Conservation (phyloP, 2,329 filamentous ascomycete genomes). For the Colletotrichum sp. region DNA sequence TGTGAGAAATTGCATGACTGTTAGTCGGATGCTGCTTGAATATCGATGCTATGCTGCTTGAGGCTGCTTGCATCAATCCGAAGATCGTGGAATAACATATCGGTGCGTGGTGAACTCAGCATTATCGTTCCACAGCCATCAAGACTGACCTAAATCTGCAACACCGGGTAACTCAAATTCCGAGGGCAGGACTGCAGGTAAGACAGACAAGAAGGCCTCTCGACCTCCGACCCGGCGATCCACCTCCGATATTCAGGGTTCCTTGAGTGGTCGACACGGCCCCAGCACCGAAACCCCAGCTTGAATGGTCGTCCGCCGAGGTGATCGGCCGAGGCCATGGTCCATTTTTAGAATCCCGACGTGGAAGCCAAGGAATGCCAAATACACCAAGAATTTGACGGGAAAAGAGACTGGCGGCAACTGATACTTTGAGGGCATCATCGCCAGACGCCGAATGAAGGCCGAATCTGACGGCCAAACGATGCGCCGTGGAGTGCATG, state of each 20-base stretch:
- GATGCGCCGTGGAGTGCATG: neutral
- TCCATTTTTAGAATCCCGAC: neutral
- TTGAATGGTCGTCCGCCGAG: neutral
- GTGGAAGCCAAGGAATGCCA: neutral
- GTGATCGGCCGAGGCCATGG: neutral
- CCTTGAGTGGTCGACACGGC: neutral
- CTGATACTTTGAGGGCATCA: slow-evolving; percentile 6
- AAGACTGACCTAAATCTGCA: neutral
- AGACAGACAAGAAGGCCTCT: neutral
- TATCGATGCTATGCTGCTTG: neutral
- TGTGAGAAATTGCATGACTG: neutral
- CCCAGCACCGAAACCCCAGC: neutral
- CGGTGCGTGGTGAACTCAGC: neutral
- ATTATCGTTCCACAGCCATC: neutral
- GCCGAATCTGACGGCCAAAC: neutral
- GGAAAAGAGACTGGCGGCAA: neutral
- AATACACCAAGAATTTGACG: neutral
- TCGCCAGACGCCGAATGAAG: neutral
- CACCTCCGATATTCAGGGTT: neutral
- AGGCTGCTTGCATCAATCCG: neutral
- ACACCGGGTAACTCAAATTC: neutral
- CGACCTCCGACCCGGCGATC: neutral
- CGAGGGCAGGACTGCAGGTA: neutral
- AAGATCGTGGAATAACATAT: neutral
- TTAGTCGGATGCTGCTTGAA: neutral